Evolutionary conservation across 169 alveolate genomes (phyloP).

Genomic region (Miamiensis avidus): DNA sequence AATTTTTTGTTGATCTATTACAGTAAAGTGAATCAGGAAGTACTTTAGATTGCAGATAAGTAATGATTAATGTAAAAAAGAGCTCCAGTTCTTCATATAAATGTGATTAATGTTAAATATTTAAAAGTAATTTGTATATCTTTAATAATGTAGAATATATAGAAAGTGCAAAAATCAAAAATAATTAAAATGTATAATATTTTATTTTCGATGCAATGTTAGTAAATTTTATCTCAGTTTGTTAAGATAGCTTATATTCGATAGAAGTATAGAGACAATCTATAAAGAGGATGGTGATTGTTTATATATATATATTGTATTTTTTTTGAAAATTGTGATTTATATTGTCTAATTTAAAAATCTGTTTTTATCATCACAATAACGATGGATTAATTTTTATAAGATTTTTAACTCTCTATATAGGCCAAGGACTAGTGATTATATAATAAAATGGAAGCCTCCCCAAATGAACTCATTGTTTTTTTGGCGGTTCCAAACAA

Average conservation of each 20-base stretch:
- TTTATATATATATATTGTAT: slow-evolving; percentile 1
- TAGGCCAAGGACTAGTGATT: slow-evolving; percentile 93
- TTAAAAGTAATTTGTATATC: no score
- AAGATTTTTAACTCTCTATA: slow-evolving; percentile 89
- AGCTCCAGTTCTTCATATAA: no score
- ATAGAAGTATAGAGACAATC: background rate
- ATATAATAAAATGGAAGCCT: slow-evolving; percentile 96
- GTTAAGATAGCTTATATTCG: background rate
- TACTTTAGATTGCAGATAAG: no score
- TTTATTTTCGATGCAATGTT: background rate
- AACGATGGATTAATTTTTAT: slow-evolving; percentile 96
- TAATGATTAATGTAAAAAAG: no score
- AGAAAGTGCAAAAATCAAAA: background rate
- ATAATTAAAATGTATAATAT: background rate
- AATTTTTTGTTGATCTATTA: no score
- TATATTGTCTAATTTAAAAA: background rate
- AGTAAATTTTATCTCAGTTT: background rate
- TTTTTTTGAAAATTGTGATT: background rate
- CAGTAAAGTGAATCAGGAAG: no score
- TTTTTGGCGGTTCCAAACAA: slow-evolving; percentile 45
- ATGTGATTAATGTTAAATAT: no score
- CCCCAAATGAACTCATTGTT: slow-evolving; percentile 93
- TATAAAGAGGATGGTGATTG: background rate
- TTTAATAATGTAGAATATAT: no score
- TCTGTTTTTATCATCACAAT: slow-evolving; percentile 60